These are phyloP conservation scores for Lodderomyces parapsilosis DNA, from an alignment of 1,139 yeast genomes.

Conservation along the genomic window DNA sequence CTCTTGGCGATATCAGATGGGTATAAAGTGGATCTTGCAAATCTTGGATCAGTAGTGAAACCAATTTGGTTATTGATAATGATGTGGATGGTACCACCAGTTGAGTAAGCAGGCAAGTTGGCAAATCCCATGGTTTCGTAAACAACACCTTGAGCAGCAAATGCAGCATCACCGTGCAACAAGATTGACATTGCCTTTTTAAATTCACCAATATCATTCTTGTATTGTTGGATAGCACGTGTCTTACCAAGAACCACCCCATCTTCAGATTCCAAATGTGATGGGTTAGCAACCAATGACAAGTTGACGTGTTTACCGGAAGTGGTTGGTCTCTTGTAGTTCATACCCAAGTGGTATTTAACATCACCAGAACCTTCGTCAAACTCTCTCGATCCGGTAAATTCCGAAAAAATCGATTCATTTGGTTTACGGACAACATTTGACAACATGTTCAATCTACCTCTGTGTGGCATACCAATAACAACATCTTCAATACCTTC, in stretches of 20 bases:
- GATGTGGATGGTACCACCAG: slow-evolving; percentile 97
- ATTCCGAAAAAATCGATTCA: slow-evolving; percentile 95
- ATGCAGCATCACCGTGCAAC: slow-evolving; percentile 99
- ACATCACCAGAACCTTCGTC: slow-evolving; percentile 98
- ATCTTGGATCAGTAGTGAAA: slow-evolving; percentile 98
- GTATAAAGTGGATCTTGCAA: slow-evolving; percentile 95
- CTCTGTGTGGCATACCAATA: slow-evolving; percentile 99
- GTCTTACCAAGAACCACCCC: slow-evolving; percentile 98
- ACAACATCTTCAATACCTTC: slow-evolving; percentile 93
- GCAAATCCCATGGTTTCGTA: slow-evolving; percentile 97
- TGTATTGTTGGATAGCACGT: slow-evolving; percentile 92
- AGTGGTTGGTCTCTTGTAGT: slow-evolving; percentile 97
- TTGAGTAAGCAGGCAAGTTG: slow-evolving; percentile 88
- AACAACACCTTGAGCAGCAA: slow-evolving; percentile 98
- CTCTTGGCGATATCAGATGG: slow-evolving; percentile 98
- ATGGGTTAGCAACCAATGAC: slow-evolving; percentile 96
- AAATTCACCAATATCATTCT: slow-evolving; percentile 78
- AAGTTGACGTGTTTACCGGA: slow-evolving; percentile 95
- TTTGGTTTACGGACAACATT: slow-evolving; percentile 98
- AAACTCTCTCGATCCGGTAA: slow-evolving; percentile 82
- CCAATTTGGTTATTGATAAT: slow-evolving; percentile 98
- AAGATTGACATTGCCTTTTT: slow-evolving; percentile 88
- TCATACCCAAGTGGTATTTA: slow-evolving; percentile 98
- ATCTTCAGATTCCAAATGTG: slow-evolving; percentile 98
- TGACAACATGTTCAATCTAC: slow-evolving; percentile 95